Base-by-base conservation (phyloP, 2,329 filamentous ascomycete genomes). In the Stagonosporopsis cucurbitacearum region DNA sequence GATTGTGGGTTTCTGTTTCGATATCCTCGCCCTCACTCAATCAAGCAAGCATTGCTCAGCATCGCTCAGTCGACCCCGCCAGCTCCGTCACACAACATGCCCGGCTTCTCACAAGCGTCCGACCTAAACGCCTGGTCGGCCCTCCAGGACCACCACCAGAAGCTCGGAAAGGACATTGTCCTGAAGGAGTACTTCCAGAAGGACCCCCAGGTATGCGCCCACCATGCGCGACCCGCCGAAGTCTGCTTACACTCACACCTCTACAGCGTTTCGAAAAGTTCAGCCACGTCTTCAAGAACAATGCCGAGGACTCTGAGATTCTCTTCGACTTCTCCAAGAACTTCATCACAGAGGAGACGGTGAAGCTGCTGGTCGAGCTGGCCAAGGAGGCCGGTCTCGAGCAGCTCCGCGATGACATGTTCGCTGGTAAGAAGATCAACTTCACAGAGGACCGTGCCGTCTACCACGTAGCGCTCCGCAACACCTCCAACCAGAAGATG, bases 261-360 rank as follows among this genome's bases (percentile, higher is more conserved):
- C 19, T 35, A 25, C 77, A 90, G 74, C 92, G 95, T 62, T 98
- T 97, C 82, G 80, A 88, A 72, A 96, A 95, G 80, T 93, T 96
- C 82, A 90, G 88, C 75, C 90, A 88, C 76, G 91, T 86, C 72
- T 96, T 98, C 79, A 81, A 85, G 69, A 93, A 91, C 78, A 77
- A 85, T 49, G 88, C 90, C 66, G 91, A 96, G 72, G 84, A 84
- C 71, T 88, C 87, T 67, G 92, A 97, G 64, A 95, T 96, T 71
- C 86, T 99, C 62, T 99, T 98, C 79, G 95, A 99, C 80, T 99
- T 96, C 81, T 95, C 90, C 82, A 99, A 99, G 87, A 99, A 99
- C 86, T 93, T 99, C 79, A 78, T 98, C 70, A 95, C 90, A 60
- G 91, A 96, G 67, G 93, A 98, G 80, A 98, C 94, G 4, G 82